Percentiles rank a stretch among this genome's conserved stretches.
Evolutionary conservation across 192 early-diverging fungal genomes (phyloP).

Genomic region (Coemansia sp.): DNA sequence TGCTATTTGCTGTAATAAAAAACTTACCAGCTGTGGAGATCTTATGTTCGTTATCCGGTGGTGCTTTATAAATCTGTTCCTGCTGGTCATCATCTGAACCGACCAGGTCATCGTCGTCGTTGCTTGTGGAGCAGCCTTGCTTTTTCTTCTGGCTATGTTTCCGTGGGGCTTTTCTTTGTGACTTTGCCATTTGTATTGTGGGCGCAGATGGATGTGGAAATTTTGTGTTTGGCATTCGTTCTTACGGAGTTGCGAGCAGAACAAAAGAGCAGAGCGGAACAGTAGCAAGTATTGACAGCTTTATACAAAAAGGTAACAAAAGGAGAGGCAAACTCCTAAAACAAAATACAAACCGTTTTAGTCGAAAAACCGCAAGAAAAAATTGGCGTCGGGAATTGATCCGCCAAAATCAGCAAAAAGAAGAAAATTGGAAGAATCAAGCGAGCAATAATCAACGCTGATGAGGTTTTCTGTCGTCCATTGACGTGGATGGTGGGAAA

Average conservation of each 20-base stretch:
- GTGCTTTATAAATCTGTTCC: conserved; percentile 8
- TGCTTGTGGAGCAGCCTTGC: neutral
- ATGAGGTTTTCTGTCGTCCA: conserved; percentile 5
- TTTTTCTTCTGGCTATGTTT: neutral
- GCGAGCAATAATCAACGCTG: neutral
- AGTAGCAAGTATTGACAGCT: neutral
- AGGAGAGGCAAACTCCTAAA: neutral
- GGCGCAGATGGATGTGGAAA: conserved; percentile 57
- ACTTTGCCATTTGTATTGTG: conserved; percentile 36
- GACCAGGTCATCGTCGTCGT: conserved; percentile 2
- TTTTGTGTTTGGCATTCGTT: conserved; percentile 42
- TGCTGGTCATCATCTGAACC: neutral
- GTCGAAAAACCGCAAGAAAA: neutral
- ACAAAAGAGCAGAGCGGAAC: neutral
- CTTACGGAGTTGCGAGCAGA: neutral
- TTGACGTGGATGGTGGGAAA: conserved; percentile 15
- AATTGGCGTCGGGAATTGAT: neutral
- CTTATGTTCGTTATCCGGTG: neutral
- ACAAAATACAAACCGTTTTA: neutral
- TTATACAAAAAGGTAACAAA: neutral
- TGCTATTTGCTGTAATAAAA: neutral
- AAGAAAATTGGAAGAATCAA: neutral
- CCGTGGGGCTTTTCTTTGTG: neutral
- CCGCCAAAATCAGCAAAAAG: neutral
- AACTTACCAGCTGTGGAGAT: conserved; percentile 30